These are phyloP conservation scores for Botrytis fabae DNA, from an alignment of 2,329 filamentous ascomycete species.

Conservation along the genomic window DNA sequence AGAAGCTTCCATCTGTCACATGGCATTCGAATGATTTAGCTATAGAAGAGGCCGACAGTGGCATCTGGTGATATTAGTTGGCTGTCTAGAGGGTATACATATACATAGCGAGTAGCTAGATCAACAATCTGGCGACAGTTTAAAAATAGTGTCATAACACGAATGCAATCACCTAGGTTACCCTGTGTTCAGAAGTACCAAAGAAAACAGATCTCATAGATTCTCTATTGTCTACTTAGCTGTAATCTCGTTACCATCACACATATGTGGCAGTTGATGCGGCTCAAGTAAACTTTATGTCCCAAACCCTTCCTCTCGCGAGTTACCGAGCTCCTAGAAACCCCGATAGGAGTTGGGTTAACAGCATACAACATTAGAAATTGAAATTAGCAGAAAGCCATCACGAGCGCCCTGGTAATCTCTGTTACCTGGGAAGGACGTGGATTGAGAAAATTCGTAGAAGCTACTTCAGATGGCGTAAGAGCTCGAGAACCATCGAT, in stretches of 20 bases:
- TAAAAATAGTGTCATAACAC: not conserved
- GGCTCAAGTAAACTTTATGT: conserved; percentile 1
- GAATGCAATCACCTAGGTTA: not conserved
- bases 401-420: too few relatives aligned
- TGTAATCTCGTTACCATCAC: not conserved
- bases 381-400: not conserved
- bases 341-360: not conserved
- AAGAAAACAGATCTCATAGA: not conserved
- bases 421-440: not conserved
- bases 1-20: not conserved
- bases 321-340: not conserved
- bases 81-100: not conserved
- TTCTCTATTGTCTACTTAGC: not conserved
- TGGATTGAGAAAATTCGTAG: not conserved
- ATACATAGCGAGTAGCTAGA: not conserved
- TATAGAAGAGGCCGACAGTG: not conserved
- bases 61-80: not conserved
- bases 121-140: not conserved
- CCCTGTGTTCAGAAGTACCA: not conserved
- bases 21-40: not conserved
- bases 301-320: not conserved
- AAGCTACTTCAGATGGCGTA: not conserved
- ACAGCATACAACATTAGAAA: not conserved
- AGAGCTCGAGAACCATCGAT: not conserved
- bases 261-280: not conserved